Conservation (phyloP, 2,329 filamentous ascomycete genomes). For the Exserohilum turcica region DNA sequence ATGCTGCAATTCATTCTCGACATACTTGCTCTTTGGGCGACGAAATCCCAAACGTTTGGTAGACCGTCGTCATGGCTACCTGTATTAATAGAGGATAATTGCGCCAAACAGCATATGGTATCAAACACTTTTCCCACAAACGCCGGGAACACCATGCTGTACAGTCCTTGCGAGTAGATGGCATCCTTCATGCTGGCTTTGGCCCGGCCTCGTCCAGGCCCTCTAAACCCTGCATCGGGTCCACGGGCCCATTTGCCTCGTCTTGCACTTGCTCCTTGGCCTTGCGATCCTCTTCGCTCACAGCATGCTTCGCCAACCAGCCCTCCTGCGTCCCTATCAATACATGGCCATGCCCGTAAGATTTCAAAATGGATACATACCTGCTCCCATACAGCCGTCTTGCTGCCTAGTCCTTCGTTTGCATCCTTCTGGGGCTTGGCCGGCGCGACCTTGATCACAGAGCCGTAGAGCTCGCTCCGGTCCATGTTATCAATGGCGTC, state of each 20-base stretch:
- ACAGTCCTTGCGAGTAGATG: background rate
- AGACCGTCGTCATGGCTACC: background rate
- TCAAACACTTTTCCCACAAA: slow-evolving; percentile 13
- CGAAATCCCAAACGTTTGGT: background rate
- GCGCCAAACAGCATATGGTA: slow-evolving; percentile 9
- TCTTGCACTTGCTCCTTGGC: slow-evolving; percentile 62
- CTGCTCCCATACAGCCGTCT: slow-evolving; percentile 96
- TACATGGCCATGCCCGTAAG: background rate
- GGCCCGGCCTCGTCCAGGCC: slow-evolving; percentile 93
- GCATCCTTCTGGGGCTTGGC: slow-evolving; percentile 91
- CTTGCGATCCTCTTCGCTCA: slow-evolving; percentile 76
- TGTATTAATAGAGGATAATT: background rate
- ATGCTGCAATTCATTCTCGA: background rate
- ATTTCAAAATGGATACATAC: slow-evolving; percentile 58
- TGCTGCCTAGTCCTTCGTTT: slow-evolving; percentile 86
- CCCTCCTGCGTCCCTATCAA: slow-evolving; percentile 69
- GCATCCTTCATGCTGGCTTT: slow-evolving; percentile 65
- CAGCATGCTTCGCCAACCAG: slow-evolving; percentile 87
- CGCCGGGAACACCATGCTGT: slow-evolving; percentile 29
- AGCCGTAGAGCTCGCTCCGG: slow-evolving; percentile 90
- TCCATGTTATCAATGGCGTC: slow-evolving; percentile 99
- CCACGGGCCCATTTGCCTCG: slow-evolving; percentile 63
- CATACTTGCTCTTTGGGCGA: background rate
- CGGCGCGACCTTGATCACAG: slow-evolving; percentile 86
- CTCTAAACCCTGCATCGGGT: slow-evolving; percentile 96